Evolutionary conservation across 371 early-diverging fungal species (phyloP).

Genomic region (Mucor indicus): DNA sequence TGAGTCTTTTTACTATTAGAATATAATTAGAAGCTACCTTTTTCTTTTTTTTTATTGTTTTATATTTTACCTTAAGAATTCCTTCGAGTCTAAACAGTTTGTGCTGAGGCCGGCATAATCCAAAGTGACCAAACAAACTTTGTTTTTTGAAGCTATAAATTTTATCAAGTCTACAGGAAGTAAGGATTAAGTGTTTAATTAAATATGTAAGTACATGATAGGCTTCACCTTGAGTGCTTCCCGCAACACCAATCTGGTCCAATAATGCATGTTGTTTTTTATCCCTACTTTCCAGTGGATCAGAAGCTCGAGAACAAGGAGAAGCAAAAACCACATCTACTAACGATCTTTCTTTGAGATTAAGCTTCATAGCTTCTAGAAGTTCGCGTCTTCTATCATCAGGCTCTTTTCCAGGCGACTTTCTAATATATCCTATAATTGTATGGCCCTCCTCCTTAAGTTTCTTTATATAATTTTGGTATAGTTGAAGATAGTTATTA

Average conservation of each 20-base stretch:
- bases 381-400: neutral
- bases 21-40: slow-evolving; percentile 2
- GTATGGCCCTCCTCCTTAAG: slow-evolving; percentile 4
- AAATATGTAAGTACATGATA: neutral
- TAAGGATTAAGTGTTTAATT: neutral
- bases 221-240: slow-evolving; percentile 6
- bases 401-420: slow-evolving; percentile 3
- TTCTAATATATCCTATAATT: slow-evolving; percentile 2
- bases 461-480: slow-evolving; percentile 4
- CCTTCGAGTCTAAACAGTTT: neutral
- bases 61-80: slow-evolving; percentile 2
- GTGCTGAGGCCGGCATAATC: slow-evolving; percentile 15
- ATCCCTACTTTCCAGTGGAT: slow-evolving; percentile 8
- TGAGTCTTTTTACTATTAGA: neutral
- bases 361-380: slow-evolving; percentile 3
- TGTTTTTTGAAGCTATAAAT: neutral
- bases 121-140: slow-evolving; percentile 10
- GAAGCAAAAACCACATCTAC: slow-evolving; percentile 11
- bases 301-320: slow-evolving; percentile 8
- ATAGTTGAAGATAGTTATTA: neutral
- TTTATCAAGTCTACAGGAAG: neutral
- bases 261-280: neutral
- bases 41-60: neutral
- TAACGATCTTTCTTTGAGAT: slow-evolving; percentile 10
- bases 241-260: slow-evolving; percentile 1